Conservation (phyloP, 1,139 yeast species). For the Yamadazyma kanchanaburiensis region DNA sequence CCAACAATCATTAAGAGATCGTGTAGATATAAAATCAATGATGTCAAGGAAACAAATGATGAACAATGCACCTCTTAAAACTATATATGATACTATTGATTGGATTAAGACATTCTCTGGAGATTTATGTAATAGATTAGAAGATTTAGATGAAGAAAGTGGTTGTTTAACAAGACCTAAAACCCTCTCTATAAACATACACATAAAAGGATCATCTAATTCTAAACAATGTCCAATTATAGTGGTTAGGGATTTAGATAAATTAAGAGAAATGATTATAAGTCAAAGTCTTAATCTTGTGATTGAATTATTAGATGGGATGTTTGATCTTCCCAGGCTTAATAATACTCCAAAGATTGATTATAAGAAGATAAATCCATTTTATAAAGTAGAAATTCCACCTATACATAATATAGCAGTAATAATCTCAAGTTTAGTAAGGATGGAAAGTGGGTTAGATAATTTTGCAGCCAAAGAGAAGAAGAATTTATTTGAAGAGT, state of each 20-base stretch:
- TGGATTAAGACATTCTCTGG: conserved; percentile 87
- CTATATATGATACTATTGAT: conserved; percentile 56
- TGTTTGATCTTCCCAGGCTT: conserved; percentile 20
- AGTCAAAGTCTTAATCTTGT: conserved; percentile 29
- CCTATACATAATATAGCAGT: conserved; percentile 52
- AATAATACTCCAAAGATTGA: conserved; percentile 26
- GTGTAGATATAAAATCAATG: conserved; percentile 79
- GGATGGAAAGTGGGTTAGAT: conserved; percentile 41
- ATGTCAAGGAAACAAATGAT: conserved; percentile 79
- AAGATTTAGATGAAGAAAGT: conserved; percentile 73
- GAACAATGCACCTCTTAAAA: conserved; percentile 46
- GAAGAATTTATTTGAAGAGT: conserved; percentile 18
- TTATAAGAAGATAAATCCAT: conserved; percentile 6
- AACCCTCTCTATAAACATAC: conserved; percentile 21
- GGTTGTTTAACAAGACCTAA: conserved; percentile 23
- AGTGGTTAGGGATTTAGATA: conserved; percentile 35
- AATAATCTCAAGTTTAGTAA: conserved; percentile 51
- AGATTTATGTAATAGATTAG: conserved; percentile 67
- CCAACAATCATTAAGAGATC: conserved; percentile 48
- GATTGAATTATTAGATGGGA: conserved; percentile 25
- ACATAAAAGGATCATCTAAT: conserved; percentile 21
- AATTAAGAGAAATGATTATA: conserved; percentile 28
- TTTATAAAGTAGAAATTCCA: conserved; percentile 30
- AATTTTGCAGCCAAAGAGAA: conserved; percentile 30
- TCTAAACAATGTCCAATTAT: conserved; percentile 49